Conservation (phyloP, 106 monocot genomes). For the Phalaenopsis equestris region DNA sequence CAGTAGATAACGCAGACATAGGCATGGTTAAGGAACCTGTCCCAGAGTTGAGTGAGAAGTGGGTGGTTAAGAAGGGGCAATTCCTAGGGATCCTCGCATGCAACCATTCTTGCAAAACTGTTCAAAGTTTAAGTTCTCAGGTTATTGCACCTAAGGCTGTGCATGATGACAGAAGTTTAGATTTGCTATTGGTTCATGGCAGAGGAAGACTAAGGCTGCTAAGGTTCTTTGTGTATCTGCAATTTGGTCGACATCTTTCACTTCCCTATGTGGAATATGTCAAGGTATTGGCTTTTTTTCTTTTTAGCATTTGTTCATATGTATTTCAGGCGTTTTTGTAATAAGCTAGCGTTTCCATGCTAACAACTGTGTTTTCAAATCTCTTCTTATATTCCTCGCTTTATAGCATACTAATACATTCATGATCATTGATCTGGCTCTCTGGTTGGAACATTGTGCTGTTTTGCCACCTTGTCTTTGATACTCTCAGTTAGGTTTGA, state of each 20-base stretch:
- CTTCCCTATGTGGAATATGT: slow-evolving; percentile 93
- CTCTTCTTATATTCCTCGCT: background rate
- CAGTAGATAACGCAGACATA: slow-evolving; percentile 25
- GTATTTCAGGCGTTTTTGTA: background rate
- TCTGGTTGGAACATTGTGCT: no score
- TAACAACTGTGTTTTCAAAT: background rate
- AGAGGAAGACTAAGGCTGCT: slow-evolving; percentile 69
- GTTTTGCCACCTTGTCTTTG: no score
- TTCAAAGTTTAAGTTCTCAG: slow-evolving; percentile 77
- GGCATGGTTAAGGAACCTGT: slow-evolving; percentile 27
- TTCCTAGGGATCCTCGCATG: slow-evolving; percentile 83
- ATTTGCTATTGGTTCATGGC: slow-evolving; percentile 78
- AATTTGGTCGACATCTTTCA: slow-evolving; percentile 72
- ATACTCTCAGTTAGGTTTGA: no score
- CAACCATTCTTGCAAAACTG: slow-evolving; percentile 91
- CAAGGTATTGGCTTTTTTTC: slow-evolving; percentile 48
- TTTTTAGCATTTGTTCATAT: background rate
- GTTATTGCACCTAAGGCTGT: slow-evolving; percentile 80
- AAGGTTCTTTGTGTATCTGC: slow-evolving; percentile 59
- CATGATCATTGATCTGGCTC: no score
- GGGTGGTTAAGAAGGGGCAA: slow-evolving; percentile 69
- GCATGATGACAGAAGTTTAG: slow-evolving; percentile 74
- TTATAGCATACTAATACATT: no score
- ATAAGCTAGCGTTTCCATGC: background rate
- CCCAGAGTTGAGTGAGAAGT: slow-evolving; percentile 48